These are phyloP conservation scores for Penicillium canescens DNA, from an alignment of 495 filamentous ascomycete genomes.

Conservation along the genomic window DNA sequence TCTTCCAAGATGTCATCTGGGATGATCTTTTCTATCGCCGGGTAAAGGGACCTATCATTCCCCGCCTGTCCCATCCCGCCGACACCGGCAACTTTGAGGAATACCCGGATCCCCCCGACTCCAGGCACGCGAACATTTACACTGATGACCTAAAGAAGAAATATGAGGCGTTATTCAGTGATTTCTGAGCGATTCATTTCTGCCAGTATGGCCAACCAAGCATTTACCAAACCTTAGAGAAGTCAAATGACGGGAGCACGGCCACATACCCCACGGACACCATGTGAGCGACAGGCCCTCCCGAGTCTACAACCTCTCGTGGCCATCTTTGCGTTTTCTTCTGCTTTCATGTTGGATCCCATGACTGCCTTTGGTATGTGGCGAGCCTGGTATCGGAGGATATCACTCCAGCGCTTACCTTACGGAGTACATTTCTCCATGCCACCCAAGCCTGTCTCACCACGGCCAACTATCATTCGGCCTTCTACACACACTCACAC, in stretches of 20 bases:
- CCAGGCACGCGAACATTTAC: conserved; percentile 59
- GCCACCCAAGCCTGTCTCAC: background rate
- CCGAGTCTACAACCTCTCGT: background rate
- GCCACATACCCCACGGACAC: conserved; percentile 5
- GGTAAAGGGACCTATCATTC: conserved; percentile 80
- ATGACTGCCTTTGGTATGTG: conserved; percentile 1
- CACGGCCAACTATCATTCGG: background rate
- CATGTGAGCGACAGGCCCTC: background rate
- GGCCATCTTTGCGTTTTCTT: background rate
- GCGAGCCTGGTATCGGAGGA: background rate
- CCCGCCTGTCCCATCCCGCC: conserved; percentile 73
- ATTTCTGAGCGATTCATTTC: conserved; percentile 56
- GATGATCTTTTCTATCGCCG: conserved; percentile 72
- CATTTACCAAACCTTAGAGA: conserved; percentile 10
- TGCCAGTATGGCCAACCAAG: background rate
- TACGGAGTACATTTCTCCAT: background rate
- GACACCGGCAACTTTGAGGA: conserved; percentile 91
- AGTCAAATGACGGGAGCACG: background rate
- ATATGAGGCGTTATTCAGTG: conserved; percentile 77
- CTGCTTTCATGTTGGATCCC: background rate
- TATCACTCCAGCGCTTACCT: background rate
- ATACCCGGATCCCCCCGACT: conserved; percentile 66
- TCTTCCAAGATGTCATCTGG: conserved; percentile 85
- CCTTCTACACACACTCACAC: background rate
- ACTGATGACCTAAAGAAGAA: conserved; percentile 70